A percentile compares a stretch with the other conserved stretches of the same genome.
Conservation (phyloP, 2,329 filamentous ascomycete genomes). For the Scedosporium boydii region DNA sequence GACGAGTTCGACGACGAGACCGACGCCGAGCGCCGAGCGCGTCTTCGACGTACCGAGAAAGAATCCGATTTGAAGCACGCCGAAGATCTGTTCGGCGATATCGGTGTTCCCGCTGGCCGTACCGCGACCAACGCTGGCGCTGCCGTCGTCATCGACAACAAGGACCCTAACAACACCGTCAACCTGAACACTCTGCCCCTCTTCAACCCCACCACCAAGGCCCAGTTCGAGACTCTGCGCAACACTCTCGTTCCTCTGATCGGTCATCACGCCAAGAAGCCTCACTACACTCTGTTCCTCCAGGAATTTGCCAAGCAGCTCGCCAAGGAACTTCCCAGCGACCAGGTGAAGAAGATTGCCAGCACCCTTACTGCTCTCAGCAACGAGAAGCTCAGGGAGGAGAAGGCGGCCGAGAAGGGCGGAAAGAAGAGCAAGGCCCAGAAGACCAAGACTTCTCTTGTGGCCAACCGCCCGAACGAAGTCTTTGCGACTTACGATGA, state of each 20-base stretch:
- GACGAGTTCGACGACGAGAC: constrained; percentile 56
- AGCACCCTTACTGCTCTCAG: constrained; percentile 78
- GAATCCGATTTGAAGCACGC: constrained; percentile 84
- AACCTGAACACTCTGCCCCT: constrained; percentile 72
- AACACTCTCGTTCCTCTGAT: constrained; percentile 73
- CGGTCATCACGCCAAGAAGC: constrained; percentile 67
- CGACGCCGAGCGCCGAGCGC: constrained; percentile 61
- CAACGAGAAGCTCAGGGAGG: constrained; percentile 98
- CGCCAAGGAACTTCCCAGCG: constrained; percentile 75
- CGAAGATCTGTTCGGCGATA: constrained; percentile 76
- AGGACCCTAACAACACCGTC: constrained; percentile 67
- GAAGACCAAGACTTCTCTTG: constrained; percentile 85
- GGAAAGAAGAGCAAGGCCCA: constrained; percentile 96
- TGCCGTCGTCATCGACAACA: constrained; percentile 58
- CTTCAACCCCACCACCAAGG: constrained; percentile 83
- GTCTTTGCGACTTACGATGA: constrained; percentile 77
- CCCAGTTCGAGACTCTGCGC: constrained; percentile 73
- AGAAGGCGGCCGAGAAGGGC: constrained; percentile 88
- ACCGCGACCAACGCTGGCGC: constrained; percentile 57
- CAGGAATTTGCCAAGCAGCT: constrained; percentile 86
- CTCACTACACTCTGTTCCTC: constrained; percentile 81
- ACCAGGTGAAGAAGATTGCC: constrained; percentile 94
- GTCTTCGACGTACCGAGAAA: constrained; percentile 71
- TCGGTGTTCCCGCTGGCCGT: constrained; percentile 57
- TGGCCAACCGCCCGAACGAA: constrained; percentile 50